Base-by-base conservation (phyloP, 2,329 filamentous ascomycete species). In the Sordariomycetes sp. region DNA sequence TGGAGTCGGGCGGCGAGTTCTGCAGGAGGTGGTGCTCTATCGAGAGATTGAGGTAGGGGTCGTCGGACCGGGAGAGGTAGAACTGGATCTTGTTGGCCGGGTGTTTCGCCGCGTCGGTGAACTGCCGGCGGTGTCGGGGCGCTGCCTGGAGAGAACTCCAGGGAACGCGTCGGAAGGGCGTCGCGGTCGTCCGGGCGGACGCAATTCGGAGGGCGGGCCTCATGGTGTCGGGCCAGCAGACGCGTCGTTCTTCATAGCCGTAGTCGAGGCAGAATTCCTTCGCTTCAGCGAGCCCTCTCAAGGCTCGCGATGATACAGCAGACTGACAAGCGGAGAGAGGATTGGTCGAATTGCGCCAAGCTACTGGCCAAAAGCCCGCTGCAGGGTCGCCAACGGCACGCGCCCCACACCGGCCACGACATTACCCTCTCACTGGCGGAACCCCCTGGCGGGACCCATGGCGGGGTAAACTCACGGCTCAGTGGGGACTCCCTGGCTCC, bases 11-110 rank as follows among this genome's bases (percentile, higher is more conserved):
- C 1, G 85, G 80, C 0, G 86, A 85, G 57, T 83, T 82, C 64
- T 89, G 83, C 8, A 97, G 81, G 34, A 99, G 84, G 69, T 89
- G 86, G 68, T 97, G 90, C 74, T 99, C 94, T 64, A 96, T 86
- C 35, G 91, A 90, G 59, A 99, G 88, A 71, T 99, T 99, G 64
- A 95, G 74, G 68, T 87, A 92, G 4, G 94, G 90, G 66, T 95
- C 81, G 55, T 72, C 74, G 57, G 82, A 87, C 60, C 72, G 73
- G 12, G 88, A 91, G 60, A 83, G 75, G 72, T 90, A 90, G 63
- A 91, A 78, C 62, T 92, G 87, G 17, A 77, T 70, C 61, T 70
- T 73, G 64, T 74, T 75, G 20, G 72, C 65, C n/a, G 74, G 66
- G 60, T 75, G 62, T 1, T 73, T 67, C 25, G 73, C 70, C 17